Evolutionary conservation across 2,329 filamentous ascomycete species (phyloP), one percentile per base, ranked within the genome.

Genomic region (Epichloe gansuensis): DNA sequence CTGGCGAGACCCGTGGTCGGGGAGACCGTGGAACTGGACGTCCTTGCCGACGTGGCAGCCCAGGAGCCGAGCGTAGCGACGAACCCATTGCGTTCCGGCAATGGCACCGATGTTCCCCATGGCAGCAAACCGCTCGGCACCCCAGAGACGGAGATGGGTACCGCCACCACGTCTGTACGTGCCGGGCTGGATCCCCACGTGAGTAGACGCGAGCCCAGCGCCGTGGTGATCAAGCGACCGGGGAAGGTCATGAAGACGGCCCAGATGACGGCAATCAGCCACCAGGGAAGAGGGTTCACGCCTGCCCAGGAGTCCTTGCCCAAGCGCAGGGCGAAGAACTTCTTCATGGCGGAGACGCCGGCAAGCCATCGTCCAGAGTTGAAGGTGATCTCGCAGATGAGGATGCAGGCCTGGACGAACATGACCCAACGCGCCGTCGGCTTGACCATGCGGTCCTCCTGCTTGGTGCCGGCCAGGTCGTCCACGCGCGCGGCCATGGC

Each of bases 401-500:
- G 31, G 9, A 59, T 53, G 11, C 43, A n/a, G 17, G 52, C 44
- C 52, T 60, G 58, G 3, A 59, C 41, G 5, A 56, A 46, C 28
- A 58, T 54, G 17, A 58, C 48, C 53, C 54, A 55, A 9, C 57
- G 57, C 6, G 58, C 50, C n/a, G 57, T 60, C 4, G 57, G 57
- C 48, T 37, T 49, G 17, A 60, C 58, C 17, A 52, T 41, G 21
- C 58, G 55, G 13, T 53, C 51, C 3, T 47, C 37, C 5, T 54
- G 52, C n/a, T 43, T 35, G 17, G 54, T 52, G 25, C 51, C 56
- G 12, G 52, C 45, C 21, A 60, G 57, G 12, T 55, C 48, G 8
- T 59, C 56, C 7, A 60, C 53, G 8, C 53, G 57, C 1, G 45
- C 35, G 2, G 57, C 41, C 58, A 59, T 59, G 45, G 53, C 55